These are phyloP conservation scores for Craterostigma plantagineum DNA, from an alignment of 257 asterid species.

Conservation along the genomic window DNA sequence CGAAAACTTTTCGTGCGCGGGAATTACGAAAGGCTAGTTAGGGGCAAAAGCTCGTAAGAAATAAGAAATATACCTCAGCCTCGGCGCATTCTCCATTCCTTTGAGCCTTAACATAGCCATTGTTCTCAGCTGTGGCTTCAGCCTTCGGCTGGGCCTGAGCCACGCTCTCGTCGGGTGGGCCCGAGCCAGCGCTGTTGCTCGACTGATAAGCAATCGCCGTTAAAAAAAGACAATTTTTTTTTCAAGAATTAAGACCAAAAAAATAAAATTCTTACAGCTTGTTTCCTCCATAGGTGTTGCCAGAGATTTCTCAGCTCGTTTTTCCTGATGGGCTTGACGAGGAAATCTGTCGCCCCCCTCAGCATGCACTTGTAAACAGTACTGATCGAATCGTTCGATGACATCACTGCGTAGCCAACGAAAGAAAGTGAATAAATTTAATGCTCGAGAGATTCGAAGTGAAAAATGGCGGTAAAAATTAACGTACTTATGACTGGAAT, in stretches of 20 bases:
- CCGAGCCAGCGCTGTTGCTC: slow-evolving; percentile 16
- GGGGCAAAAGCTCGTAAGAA: not conserved
- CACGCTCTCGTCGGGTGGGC: slow-evolving; percentile 34
- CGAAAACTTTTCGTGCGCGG: not conserved
- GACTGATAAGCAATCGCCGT: slow-evolving; percentile 16
- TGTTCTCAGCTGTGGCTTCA: slow-evolving; percentile 58
- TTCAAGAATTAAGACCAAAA: not conserved
- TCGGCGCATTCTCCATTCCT: no score
- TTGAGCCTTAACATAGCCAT: slow-evolving; percentile 26
- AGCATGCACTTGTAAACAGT: slow-evolving; percentile 92
- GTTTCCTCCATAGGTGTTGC: slow-evolving; percentile 94
- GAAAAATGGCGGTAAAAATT: no score
- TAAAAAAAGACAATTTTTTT: not conserved
- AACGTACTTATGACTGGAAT: slow-evolving; percentile 82
- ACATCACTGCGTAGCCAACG: slow-evolving; percentile 99
- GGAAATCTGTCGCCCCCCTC: slow-evolving; percentile 92
- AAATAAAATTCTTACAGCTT: not conserved
- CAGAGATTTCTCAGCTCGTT: slow-evolving; percentile 90
- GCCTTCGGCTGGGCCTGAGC: slow-evolving; percentile 38
- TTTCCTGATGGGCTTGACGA: slow-evolving; percentile 79
- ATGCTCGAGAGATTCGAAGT: no score
- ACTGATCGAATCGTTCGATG: slow-evolving; percentile 69
- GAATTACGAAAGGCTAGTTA: no score
- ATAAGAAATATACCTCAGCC: not conserved
- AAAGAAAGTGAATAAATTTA: no score